Evolutionary conservation across 129 eudicot genomes (phyloP), one percentile per base, ranked within the genome.

Genomic region (Lactuca sativa): DNA sequence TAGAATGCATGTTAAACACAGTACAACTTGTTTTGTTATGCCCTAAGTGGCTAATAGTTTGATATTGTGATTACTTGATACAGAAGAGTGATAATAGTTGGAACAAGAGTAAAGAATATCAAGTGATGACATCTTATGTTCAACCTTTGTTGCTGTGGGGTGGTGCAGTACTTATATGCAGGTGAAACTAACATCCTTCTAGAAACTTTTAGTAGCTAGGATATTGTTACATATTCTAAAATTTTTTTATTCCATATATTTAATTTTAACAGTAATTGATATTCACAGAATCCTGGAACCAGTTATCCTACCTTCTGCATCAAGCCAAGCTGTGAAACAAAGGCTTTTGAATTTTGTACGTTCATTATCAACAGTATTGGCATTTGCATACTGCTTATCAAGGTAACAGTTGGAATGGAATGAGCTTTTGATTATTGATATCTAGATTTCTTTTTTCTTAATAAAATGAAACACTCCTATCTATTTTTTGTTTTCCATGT

Each of bases 301-400:
- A 51, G 68, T 89, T 49, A 77, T 86, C 74, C 62, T 86, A 80
- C 92, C 92, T 72, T 56, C 96, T 75, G 88, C 73, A 68, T 62
- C 96, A 63, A 86, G 92, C 87, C 92, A 84, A 69, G 92, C 82
- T 57, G 89, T 86, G 66, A 89, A 89, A 86, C 96, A 89, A 71
- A 73, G 92, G 62, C 84, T 89, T 72, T 75, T 89, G 49, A 78
- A 75, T 80, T 86, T 89, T 84, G 81, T 86, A 33, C 92, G 83
- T 38, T 86, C 96, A 48, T 82, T 89, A 65, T 89, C 96, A 62
- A 86, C 96, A n/a, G 90, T 89, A 61, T 38, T 89, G 79, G 88
- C 96, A 11, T 82, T 89, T 75, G 86, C 90, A n/a, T 89, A 84
- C 70, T 86, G 96, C 59, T 78, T 86, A 57, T 84, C 96, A 14